These are phyloP conservation scores for Oxytropis ochrocephala DNA, from an alignment of 306 rosid genomes.

Conservation along the genomic window DNA sequence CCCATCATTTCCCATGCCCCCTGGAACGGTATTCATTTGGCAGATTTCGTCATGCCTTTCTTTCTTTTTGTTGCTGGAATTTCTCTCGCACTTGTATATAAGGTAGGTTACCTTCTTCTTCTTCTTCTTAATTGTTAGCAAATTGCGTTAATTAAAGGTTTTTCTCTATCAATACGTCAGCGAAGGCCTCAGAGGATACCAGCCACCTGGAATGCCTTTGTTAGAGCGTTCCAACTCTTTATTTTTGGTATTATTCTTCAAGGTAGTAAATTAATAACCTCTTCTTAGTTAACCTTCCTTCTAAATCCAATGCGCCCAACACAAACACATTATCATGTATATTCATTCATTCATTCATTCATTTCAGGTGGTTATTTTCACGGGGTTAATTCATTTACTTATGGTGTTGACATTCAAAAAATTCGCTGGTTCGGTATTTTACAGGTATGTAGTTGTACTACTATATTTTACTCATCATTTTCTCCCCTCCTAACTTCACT, in stretches of 20 bases:
- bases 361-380: conserved; percentile 91
- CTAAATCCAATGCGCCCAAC: not conserved
- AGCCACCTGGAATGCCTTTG: conserved; percentile 58
- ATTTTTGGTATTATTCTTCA: conserved; percentile 71
- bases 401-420: conserved; percentile 69
- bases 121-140: not conserved
- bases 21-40: conserved; percentile 80
- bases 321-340: not conserved
- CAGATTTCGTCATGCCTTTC: conserved; percentile 86
- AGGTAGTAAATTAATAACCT: conserved; percentile 37
- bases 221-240: conserved; percentile 56
- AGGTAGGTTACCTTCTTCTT: conserved; percentile 33
- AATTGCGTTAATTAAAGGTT: not conserved
- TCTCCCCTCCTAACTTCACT: not conserved
- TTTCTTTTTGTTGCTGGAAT: conserved; percentile 80
- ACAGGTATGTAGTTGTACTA: conserved; percentile 40
- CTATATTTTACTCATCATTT: not conserved
- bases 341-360: not conserved
- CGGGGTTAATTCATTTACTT: conserved; percentile 68
- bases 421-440: conserved; percentile 74
- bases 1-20: conserved; percentile 75
- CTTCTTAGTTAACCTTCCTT: not conserved
- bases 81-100: conserved; percentile 65
- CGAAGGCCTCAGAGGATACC: conserved; percentile 40
- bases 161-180: conserved; percentile 22